phyloP scores from a whole-genome alignment of 192 early-diverging fungal species.

The Coemansia sp. region DNA sequence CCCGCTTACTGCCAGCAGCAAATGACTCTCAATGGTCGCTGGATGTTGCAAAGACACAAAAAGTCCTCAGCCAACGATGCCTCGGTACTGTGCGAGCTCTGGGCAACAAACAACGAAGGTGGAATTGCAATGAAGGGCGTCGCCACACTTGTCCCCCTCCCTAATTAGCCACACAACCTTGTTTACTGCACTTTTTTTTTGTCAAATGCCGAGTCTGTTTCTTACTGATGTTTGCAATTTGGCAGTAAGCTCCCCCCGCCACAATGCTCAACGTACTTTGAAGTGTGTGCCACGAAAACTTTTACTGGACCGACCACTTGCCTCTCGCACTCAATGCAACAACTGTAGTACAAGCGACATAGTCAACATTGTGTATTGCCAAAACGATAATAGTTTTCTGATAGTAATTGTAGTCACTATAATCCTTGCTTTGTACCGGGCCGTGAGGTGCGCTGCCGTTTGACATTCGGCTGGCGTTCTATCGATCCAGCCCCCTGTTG shows the following conservation, averaged over 20 bases:
- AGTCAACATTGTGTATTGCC: background rate
- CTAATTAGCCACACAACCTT: slow-evolving; percentile 2
- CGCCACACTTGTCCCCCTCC: slow-evolving; percentile 47
- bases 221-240: slow-evolving; percentile 1
- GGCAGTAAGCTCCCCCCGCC: background rate
- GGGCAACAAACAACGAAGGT: slow-evolving; percentile 66
- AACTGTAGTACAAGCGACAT: background rate
- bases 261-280: background rate
- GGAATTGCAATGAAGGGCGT: slow-evolving; percentile 74
- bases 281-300: background rate
- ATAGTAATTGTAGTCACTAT: background rate
- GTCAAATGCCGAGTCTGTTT: background rate
- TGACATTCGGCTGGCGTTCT: background rate
- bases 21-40: slow-evolving; percentile 58
- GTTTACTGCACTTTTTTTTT: slow-evolving; percentile 10
- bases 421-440: background rate
- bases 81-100: slow-evolving; percentile 62
- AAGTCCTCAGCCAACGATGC: slow-evolving; percentile 15
- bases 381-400: background rate
- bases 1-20: slow-evolving; percentile 65
- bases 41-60: slow-evolving; percentile 23
- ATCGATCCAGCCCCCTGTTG: background rate
- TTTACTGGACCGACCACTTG: background rate
- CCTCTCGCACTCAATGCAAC: background rate
- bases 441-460: background rate